A percentile compares a stretch with the other conserved stretches of the same genome.
These are phyloP conservation scores for Adansonia madagascariensis DNA, from an alignment of 441 rosid genomes.

Conservation along the genomic window DNA sequence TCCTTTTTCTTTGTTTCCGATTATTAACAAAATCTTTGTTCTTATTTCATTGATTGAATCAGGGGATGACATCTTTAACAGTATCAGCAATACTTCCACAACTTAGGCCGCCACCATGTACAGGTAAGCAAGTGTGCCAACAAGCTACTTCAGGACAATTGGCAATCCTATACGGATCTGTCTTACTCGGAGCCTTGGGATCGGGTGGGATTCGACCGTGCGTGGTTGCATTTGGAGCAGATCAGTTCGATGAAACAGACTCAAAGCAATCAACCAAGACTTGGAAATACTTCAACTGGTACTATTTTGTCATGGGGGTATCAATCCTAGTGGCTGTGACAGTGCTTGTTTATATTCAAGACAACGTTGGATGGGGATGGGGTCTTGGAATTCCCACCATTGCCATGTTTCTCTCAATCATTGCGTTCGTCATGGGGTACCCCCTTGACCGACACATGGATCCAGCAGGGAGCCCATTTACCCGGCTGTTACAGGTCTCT, in stretches of 20 bases:
- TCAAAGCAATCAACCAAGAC: conserved; percentile 72
- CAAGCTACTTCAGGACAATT: conserved; percentile 68
- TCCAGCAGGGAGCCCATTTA: conserved; percentile 87
- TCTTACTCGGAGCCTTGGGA: conserved; percentile 78
- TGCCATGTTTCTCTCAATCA: conserved; percentile 74
- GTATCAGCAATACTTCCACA: conserved; percentile 54
- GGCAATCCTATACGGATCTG: conserved; percentile 61
- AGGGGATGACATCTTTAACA: conserved; percentile 78
- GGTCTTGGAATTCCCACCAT: conserved; percentile 86
- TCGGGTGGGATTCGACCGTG: conserved; percentile 98
- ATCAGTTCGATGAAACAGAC: conserved; percentile 83
- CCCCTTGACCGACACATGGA: conserved; percentile 72
- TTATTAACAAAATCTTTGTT: not conserved
- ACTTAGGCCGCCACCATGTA: conserved; percentile 69
- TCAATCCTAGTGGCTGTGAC: conserved; percentile 77
- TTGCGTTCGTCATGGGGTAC: conserved; percentile 59
- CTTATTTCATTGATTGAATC: conserved; percentile 10
- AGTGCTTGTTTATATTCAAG: conserved; percentile 82
- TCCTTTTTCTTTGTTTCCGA: not conserved
- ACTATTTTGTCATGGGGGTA: conserved; percentile 85
- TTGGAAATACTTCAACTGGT: conserved; percentile 94
- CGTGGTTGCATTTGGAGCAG: conserved; percentile 97
- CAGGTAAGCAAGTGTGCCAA: conserved; percentile 53
- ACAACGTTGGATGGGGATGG: conserved; percentile 87
- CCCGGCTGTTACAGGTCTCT: conserved; percentile 73